Conservation (phyloP, 345 rosid species). For the Rhodomyrtus tomentosa region DNA sequence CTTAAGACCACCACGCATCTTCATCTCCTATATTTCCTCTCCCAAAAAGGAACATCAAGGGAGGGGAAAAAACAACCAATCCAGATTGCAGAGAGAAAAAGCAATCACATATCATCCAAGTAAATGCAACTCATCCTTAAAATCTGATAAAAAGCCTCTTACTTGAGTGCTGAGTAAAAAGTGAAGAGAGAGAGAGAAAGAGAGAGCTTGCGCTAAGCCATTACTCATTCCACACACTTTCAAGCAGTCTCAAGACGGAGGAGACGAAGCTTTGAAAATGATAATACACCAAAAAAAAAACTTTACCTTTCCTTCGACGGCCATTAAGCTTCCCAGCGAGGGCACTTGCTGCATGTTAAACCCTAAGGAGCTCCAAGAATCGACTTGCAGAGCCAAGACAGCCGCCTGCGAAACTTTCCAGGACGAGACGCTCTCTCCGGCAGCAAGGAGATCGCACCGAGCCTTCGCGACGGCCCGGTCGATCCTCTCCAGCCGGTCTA, state of each 20-base stretch:
- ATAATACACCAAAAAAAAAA: not conserved
- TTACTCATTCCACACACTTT: not conserved
- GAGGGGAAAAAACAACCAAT: not conserved
- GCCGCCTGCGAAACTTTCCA: constrained; percentile 41
- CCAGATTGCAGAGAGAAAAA: not conserved
- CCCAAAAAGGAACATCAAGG: not conserved
- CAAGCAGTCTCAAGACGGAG: not conserved
- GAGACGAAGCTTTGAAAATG: not conserved
- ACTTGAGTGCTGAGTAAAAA: not conserved
- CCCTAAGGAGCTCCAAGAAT: constrained; percentile 62
- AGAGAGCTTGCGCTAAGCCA: not conserved
- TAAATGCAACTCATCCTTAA: not conserved
- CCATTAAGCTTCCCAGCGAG: constrained; percentile 43
- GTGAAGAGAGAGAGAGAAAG: not conserved
- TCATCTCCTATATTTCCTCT: not conserved
- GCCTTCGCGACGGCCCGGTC: constrained; percentile 35
- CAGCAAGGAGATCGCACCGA: constrained; percentile 19
- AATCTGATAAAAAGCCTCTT: not conserved
- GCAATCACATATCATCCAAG: not conserved
- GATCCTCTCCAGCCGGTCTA: constrained; percentile 7
- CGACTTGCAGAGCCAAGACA: constrained; percentile 32
- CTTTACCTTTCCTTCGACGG: constrained; percentile 53
- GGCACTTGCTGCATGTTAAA: constrained; percentile 53
- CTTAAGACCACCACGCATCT: not conserved
- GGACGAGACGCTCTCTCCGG: constrained; percentile 42